These are phyloP conservation scores for Ophiostoma tasmaniense DNA, from an alignment of 2,329 filamentous ascomycete species.

Conservation along the genomic window DNA sequence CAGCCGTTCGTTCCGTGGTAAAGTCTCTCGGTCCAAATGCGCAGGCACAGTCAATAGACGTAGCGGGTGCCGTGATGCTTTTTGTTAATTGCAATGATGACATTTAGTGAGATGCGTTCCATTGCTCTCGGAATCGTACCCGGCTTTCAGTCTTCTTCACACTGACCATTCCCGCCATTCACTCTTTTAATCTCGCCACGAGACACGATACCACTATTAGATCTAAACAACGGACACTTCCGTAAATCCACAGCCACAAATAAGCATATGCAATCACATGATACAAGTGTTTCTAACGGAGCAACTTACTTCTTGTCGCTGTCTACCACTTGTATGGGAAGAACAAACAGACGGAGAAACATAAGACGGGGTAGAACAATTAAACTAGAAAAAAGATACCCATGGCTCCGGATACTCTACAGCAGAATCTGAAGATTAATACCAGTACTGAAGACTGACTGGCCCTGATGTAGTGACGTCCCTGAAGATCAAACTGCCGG, in stretches of 20 bases:
- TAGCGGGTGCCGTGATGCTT: neutral
- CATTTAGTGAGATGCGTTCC: neutral
- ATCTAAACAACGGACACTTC: no score
- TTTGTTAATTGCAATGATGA: neutral
- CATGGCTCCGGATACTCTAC: neutral
- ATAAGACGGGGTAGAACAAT: no score
- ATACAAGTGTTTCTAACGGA: neutral
- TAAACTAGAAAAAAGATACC: no score
- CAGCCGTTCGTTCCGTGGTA: neutral
- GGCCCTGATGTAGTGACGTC: neutral
- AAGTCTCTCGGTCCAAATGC: neutral
- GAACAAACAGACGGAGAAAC: neutral
- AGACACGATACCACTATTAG: neutral
- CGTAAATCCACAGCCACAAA: neutral
- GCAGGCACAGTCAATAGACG: neutral
- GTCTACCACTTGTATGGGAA: neutral
- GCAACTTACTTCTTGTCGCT: neutral
- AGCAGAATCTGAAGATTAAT: neutral
- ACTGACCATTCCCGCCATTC: neutral
- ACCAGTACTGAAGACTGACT: neutral
- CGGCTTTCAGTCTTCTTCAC: neutral
- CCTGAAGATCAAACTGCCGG: neutral
- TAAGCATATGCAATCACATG: neutral
- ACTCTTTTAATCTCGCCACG: neutral
- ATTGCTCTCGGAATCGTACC: neutral